Evolutionary conservation across 169 alveolate genomes (phyloP), one percentile per base, ranked within the genome.

Genomic region (Plasmodium reichenowi): DNA sequence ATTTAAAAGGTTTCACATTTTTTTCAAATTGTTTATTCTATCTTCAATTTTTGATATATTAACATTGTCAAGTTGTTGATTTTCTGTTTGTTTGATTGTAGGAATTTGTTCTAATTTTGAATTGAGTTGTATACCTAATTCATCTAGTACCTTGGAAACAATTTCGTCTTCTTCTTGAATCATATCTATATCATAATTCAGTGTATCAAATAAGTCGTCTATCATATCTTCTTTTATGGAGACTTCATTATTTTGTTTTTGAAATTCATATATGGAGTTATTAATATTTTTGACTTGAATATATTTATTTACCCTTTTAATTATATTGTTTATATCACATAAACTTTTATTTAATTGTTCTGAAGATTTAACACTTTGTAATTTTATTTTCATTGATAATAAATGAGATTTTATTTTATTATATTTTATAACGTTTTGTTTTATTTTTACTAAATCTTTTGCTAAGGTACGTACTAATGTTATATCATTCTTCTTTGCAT

Each of bases 281-380:
- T 76, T 76, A n/a, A 76, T 15, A 68, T 64, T 50, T 9, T 26
- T 64, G 24, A 76, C 13, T 24, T 76, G 22, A 2, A 76, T 9
- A 68, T 76, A 76, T 8, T 56, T 70, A 76, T 76, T 76, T 3
- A 76, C 89, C 48, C 76, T 62, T 52, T 63, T 76, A 64, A 76
- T 64, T 6, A 76, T 12, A 48, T 43, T 64, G 9, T 64, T 76
- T 1, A 76, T 76, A 26, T 76, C 76, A 1, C 38, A 64, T 54
- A 76, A 32, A 64, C 76, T 76, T 17, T 68, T 54, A 26, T 75
- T 70, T 63, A 76, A 70, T 58, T 76, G 89, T 45, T 76, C 89
- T 50, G 89, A 76, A 7, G 89, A 76, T 58, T 76, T 76, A 10
- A 76, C 89, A 76, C 89, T 76, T 43, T 76, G 89, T 26, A 76